Conservation (phyloP, 2,329 filamentous ascomycete species). For the Aureobasidium zeae region DNA sequence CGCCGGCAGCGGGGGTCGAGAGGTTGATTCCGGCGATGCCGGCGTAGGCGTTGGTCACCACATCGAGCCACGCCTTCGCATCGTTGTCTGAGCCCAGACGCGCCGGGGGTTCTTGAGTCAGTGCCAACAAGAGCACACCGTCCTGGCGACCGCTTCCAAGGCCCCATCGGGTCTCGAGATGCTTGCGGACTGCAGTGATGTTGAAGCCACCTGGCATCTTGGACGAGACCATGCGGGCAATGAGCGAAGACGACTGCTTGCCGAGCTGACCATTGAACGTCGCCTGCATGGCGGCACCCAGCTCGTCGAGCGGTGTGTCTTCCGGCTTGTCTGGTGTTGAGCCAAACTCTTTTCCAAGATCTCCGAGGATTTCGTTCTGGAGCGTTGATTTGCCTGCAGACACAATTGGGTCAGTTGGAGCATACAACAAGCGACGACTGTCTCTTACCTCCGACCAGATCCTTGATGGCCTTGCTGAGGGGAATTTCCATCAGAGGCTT, state of each 20-base stretch:
- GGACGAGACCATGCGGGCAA: constrained; percentile 90
- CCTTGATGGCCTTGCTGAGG: constrained; percentile 93
- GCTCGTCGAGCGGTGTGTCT: constrained; percentile 90
- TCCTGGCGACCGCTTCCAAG: constrained; percentile 80
- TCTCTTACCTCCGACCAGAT: constrained; percentile 86
- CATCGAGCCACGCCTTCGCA: constrained; percentile 86
- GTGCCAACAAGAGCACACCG: constrained; percentile 73
- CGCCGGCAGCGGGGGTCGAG: constrained; percentile 60
- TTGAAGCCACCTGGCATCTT: constrained; percentile 99
- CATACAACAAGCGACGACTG: not conserved
- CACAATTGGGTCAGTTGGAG: constrained; percentile 2
- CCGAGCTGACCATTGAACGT: constrained; percentile 98
- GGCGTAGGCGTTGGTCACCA: constrained; percentile 83
- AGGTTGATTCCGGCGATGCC: constrained; percentile 72
- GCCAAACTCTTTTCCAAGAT: constrained; percentile 95
- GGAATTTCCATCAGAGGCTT: constrained; percentile 84
- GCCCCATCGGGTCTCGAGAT: constrained; percentile 90
- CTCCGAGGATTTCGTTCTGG: constrained; percentile 96
- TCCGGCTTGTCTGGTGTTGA: constrained; percentile 97
- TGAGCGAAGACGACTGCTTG: constrained; percentile 87
- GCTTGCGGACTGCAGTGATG: constrained; percentile 90
- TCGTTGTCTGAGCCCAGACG: constrained; percentile 84
- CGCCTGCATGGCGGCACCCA: constrained; percentile 89
- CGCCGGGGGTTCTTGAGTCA: constrained; percentile 85
- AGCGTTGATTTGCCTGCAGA: constrained; percentile 84